These are phyloP conservation scores for Lipomyces yamanashiensis DNA, from an alignment of 805 yeast genomes.

Conservation along the genomic window DNA sequence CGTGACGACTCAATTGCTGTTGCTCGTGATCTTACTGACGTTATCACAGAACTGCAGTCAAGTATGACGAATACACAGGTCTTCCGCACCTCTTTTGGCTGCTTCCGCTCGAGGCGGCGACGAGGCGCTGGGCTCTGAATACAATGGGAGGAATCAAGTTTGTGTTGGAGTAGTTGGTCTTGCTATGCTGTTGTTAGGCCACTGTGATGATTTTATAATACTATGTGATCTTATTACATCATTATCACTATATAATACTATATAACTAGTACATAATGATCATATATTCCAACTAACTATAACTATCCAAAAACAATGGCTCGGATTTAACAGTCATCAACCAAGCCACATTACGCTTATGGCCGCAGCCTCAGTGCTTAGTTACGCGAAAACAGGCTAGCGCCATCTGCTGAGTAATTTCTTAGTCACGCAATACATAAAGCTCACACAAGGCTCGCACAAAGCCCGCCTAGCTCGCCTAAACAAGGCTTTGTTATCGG, in stretches of 20 bases:
- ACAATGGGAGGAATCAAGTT: constrained; percentile 2
- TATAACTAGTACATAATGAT: too few species aligned
- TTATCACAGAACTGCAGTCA: not conserved
- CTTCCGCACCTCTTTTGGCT: constrained; percentile 12
- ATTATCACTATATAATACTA: too few species aligned
- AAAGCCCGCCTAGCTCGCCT: not conserved
- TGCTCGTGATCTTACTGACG: not conserved
- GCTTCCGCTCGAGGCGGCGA: not conserved
- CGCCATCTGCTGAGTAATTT: not conserved
- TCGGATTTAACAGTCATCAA: too few species aligned
- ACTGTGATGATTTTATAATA: too few species aligned
- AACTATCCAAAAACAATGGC: too few species aligned
- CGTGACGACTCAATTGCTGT: not conserved
- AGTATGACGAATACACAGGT: not conserved
- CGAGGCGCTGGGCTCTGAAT: not conserved
- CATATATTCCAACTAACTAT: too few species aligned
- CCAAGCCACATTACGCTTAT: too few species aligned
- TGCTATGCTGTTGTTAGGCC: too few species aligned
- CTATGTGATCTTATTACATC: too few species aligned
- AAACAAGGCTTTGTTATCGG: too few species aligned
- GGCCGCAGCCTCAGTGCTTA: too few species aligned
- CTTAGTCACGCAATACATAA: not conserved
- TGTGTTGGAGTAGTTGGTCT: not conserved
- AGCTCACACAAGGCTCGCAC: not conserved
- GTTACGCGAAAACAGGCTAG: too few species aligned